Conservation (phyloP, 73 alveolate species). For the Paramecium caudatum region DNA sequence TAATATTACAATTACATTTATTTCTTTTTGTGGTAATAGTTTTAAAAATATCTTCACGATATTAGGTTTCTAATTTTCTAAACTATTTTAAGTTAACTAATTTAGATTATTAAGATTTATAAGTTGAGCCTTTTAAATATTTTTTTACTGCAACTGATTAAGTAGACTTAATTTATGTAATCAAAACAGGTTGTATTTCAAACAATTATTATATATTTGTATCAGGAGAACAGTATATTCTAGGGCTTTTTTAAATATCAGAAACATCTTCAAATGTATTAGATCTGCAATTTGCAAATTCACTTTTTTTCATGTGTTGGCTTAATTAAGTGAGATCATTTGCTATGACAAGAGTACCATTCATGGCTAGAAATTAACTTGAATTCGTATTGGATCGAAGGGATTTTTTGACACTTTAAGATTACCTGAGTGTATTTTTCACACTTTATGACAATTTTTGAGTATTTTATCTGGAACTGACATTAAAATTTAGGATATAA, state of each 20-base stretch:
- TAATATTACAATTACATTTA: conserved; percentile 41
- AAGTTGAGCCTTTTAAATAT: background rate
- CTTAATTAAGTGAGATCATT: background rate
- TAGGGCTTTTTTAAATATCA: conserved; percentile 9
- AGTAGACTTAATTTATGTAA: conserved; percentile 10
- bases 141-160: background rate
- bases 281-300: background rate
- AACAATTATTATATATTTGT: background rate
- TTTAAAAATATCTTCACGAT: conserved; percentile 36
- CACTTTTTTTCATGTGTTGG: conserved; percentile 38
- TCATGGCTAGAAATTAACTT: background rate
- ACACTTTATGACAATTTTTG: background rate
- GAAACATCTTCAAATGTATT: conserved; percentile 17
- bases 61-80: background rate
- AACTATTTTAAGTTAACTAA: background rate
- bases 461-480: conserved; percentile 10
- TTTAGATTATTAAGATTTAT: conserved; percentile 8
- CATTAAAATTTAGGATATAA: background rate
- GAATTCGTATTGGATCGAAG: background rate
- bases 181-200: background rate
- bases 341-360: conserved; percentile 8
- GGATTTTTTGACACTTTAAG: conserved; percentile 19
- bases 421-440: background rate
- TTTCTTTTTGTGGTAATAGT: background rate
- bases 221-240: conserved; percentile 22